Percentiles rank a stretch among this genome's conserved stretches.
phyloP scores from a whole-genome alignment of 495 filamentous ascomycete species.

The Rhypophila decipiens region DNA sequence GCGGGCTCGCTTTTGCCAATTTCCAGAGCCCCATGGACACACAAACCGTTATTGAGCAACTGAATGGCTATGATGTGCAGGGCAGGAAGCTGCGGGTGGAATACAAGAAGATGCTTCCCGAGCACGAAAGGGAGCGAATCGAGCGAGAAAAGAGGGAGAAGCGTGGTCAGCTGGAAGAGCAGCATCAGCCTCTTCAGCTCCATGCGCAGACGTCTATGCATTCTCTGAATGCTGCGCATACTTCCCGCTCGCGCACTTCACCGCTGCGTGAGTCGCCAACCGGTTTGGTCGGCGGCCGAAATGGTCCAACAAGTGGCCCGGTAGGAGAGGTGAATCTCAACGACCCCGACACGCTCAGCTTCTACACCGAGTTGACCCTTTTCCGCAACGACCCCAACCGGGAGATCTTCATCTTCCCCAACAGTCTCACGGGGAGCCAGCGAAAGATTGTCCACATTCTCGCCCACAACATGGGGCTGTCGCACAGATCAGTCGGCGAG shows the following conservation, averaged over 20 bases:
- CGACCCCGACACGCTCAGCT: constrained; percentile 77
- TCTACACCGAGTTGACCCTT: constrained; percentile 80
- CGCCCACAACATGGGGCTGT: constrained; percentile 89
- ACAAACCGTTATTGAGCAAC: constrained; percentile 74
- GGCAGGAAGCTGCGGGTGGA: constrained; percentile 91
- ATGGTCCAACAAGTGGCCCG: constrained; percentile 11
- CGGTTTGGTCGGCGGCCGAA: constrained; percentile 20
- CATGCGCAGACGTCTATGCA: constrained; percentile 81
- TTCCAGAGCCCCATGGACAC: constrained; percentile 96
- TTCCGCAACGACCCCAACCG: constrained; percentile 75
- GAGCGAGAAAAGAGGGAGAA: constrained; percentile 96
- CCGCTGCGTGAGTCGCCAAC: constrained; percentile 28
- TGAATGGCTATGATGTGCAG: constrained; percentile 94
- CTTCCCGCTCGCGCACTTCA: constrained; percentile 25
- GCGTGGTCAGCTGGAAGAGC: constrained; percentile 92
- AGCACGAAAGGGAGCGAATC: constrained; percentile 90
- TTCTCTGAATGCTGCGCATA: constrained; percentile 57
- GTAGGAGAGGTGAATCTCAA: constrained; percentile 78
- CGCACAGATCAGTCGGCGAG: constrained; percentile 79
- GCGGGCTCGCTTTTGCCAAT: constrained; percentile 94
- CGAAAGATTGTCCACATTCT: constrained; percentile 88
- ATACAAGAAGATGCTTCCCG: constrained; percentile 98
- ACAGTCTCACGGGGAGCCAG: constrained; percentile 71
- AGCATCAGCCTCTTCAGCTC: constrained; percentile 66
- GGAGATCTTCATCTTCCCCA: constrained; percentile 77